Conservation (phyloP, 257 asterid genomes). For the Solanum neorickii region DNA sequence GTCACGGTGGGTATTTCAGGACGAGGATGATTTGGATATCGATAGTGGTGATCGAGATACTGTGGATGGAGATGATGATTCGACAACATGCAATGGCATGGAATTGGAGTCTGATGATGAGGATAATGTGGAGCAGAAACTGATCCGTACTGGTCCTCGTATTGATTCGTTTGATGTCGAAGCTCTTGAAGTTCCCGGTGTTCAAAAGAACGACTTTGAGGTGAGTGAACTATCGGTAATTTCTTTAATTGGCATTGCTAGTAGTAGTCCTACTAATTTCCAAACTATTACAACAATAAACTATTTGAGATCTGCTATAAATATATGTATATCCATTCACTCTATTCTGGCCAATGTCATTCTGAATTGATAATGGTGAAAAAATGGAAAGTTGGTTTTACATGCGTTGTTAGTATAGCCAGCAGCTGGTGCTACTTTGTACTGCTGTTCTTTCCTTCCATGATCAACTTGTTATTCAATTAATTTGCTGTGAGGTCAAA, state of each 20-base stretch:
- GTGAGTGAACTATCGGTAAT: slow-evolving; percentile 33
- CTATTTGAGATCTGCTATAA: neutral
- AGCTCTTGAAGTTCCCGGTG: slow-evolving; percentile 93
- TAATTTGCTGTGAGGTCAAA: neutral
- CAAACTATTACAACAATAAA: neutral
- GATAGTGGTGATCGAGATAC: slow-evolving; percentile 30
- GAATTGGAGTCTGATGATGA: slow-evolving; percentile 70
- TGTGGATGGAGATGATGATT: slow-evolving; percentile 27
- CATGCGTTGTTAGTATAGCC: neutral
- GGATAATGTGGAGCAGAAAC: slow-evolving; percentile 63
- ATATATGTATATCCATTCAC: neutral
- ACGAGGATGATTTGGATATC: slow-evolving; percentile 45
- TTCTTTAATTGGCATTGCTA: neutral
- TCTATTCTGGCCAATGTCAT: neutral
- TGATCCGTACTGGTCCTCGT: slow-evolving; percentile 93
- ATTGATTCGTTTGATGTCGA: slow-evolving; percentile 95
- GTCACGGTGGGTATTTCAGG: slow-evolving; percentile 97
- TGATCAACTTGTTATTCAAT: neutral
- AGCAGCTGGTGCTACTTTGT: neutral
- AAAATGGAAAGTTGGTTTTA: neutral
- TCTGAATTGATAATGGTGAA: neutral
- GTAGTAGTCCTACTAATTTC: neutral
- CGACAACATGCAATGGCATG: slow-evolving; percentile 23
- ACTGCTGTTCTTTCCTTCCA: neutral
- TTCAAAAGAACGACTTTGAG: slow-evolving; percentile 66